phyloP scores from a whole-genome alignment of 768 basidiomycete species.

The Panellus pusillus region DNA sequence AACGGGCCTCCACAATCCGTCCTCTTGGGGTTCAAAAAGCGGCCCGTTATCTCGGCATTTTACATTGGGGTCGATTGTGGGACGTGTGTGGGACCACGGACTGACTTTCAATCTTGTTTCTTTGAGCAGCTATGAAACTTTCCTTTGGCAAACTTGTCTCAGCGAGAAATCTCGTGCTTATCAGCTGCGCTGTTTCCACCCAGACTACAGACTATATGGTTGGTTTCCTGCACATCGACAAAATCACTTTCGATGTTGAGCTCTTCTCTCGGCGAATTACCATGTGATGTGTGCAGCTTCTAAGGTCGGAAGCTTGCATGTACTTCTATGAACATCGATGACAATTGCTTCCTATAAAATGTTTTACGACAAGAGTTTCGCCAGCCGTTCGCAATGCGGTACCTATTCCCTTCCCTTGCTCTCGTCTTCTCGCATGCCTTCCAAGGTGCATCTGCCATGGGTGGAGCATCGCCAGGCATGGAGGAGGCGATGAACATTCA shows the following conservation, averaged over 20 bases:
- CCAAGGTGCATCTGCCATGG: constrained; percentile 23
- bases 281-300: background rate
- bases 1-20: constrained; percentile 13
- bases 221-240: background rate
- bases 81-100: too few species aligned
- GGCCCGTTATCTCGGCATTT: constrained; percentile 13
- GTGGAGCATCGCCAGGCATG: constrained; percentile 38
- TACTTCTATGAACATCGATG: background rate
- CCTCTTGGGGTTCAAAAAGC: background rate
- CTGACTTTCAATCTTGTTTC: background rate
- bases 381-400: constrained; percentile 12
- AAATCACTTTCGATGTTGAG: background rate
- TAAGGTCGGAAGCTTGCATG: background rate
- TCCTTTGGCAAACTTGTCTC: too few species aligned
- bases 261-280: background rate
- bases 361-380: background rate
- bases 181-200: too few species aligned
- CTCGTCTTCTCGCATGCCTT: constrained; percentile 9
- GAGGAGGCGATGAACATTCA: constrained; percentile 46
- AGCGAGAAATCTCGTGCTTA: too few species aligned
- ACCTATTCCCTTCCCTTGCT: constrained; percentile 9
- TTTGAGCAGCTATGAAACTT: too few species aligned
- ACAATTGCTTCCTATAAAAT: constrained; percentile 16
- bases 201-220: too few species aligned
- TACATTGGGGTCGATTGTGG: too few species aligned